Base-by-base conservation (phyloP, 768 basidiomycete genomes). In the Lentinula detonsa region DNA sequence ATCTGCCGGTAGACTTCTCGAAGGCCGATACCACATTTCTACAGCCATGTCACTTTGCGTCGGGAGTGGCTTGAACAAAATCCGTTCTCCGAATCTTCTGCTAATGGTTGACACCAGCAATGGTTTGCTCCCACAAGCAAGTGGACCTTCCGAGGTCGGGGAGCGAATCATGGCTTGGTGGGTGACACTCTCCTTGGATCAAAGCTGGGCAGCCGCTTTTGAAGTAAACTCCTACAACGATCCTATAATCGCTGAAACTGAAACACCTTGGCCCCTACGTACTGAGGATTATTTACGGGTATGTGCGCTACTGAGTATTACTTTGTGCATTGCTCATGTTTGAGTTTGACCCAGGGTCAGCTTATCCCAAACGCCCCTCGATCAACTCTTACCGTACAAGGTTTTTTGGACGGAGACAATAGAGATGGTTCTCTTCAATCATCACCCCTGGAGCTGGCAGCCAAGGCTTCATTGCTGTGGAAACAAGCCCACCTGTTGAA, bases 1-100 rank as follows among this genome's bases (percentile, higher is more conserved):
- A 62, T 72, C 76, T 15, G 72, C 75, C 23, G 83, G 80, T 23
- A 74, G 83, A 21, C 67, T 76, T 15, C 69, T 85, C 7, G 85
- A 79, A 62, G 78, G 73, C 7, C 71, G 73, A 54, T 76, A 76
- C 62, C 75, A 83, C 71, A 62, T 80, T 66, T 52, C 74, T 62
- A 69, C 70, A 3, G 76, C 74, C 1, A 69, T 75, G 4, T 74
- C 76, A 0, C 71, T 75, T 6, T 65, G 51, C 1, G 62, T 77
- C 45, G 72, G 75, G 43, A 68, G 75, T 28, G 73, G 72, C 6
- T 63, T 85, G 23, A 74, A 82, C 60, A 70, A 70, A 49, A 72
- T 79, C 42, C 68, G 72, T 33, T 74, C 42, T 28, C 34, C 50
- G 1, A 73, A 78, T 37, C 23, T 48, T 43, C 46, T 55, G 31